These are phyloP conservation scores for Vitis labrusca DNA, from an alignment of 164 flowering plant species.

Conservation along the genomic window DNA sequence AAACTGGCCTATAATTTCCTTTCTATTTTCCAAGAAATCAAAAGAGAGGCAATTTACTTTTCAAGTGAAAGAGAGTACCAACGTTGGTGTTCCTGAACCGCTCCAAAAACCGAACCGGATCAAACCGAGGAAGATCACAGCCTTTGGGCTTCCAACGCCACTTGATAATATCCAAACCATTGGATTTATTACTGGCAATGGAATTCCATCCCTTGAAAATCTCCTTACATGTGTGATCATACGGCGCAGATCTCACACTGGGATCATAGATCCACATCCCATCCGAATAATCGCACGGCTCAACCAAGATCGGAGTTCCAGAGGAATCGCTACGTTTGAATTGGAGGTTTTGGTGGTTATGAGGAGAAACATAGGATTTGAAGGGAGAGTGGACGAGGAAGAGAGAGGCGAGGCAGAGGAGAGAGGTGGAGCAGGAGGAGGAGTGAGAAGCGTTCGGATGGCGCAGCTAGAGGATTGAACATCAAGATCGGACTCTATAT, in stretches of 20 bases:
- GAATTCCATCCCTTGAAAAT: slow-evolving; percentile 98
- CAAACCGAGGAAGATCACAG: slow-evolving; percentile 70
- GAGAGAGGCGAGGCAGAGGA: slow-evolving; percentile 43
- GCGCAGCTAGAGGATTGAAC: not conserved
- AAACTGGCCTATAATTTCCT: no score
- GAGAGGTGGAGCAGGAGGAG: slow-evolving; percentile 25
- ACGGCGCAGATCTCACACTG: slow-evolving; percentile 31
- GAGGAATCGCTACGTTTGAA: not conserved
- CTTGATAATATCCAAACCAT: slow-evolving; percentile 47
- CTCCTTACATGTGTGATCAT: slow-evolving; percentile 84
- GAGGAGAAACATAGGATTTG: slow-evolving; percentile 13
- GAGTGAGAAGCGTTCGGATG: slow-evolving; percentile 12
- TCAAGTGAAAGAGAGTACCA: slow-evolving; percentile 41
- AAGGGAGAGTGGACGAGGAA: slow-evolving; percentile 48
- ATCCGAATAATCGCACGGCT: slow-evolving; percentile 53
- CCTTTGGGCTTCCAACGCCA: slow-evolving; percentile 83
- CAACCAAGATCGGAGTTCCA: not conserved
- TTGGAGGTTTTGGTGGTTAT: not conserved
- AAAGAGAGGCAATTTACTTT: not conserved
- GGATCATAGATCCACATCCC: slow-evolving; percentile 87
- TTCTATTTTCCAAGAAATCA: not conserved
- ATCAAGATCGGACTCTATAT: not conserved
- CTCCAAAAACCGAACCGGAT: slow-evolving; percentile 64
- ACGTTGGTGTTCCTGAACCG: slow-evolving; percentile 58
- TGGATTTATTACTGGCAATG: slow-evolving; percentile 56